A percentile compares a stretch with the other conserved stretches of the same genome.
Conservation (phyloP, 73 alveolate genomes). For the Stentor roeselii region DNA sequence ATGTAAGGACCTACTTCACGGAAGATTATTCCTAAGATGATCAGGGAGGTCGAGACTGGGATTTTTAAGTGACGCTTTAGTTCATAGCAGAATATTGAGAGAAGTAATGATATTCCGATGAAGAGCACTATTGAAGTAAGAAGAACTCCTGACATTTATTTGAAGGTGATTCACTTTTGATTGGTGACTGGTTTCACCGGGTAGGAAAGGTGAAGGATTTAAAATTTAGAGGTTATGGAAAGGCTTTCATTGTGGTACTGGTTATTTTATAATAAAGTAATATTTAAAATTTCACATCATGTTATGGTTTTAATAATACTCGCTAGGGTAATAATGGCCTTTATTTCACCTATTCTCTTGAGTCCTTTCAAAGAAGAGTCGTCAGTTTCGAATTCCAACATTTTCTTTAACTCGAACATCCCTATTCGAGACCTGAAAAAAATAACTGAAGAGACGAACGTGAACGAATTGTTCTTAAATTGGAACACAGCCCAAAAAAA, state of each 20-base stretch:
- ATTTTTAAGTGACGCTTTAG: neutral
- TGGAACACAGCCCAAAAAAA: neutral
- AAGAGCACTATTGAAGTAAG: neutral
- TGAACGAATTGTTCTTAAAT: neutral
- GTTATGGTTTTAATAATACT: no score
- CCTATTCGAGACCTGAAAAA: neutral
- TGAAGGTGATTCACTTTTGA: no score
- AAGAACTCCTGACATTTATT: no score
- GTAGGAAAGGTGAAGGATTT: no score
- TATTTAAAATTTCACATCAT: no score
- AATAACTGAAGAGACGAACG: neutral
- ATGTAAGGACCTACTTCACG: neutral
- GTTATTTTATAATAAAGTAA: no score
- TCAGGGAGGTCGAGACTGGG: constrained; percentile 2
- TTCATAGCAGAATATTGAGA: neutral
- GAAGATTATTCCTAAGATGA: neutral
- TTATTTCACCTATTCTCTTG: no score
- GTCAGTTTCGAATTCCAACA: neutral
- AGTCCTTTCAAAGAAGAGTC: no score
- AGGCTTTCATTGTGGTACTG: no score
- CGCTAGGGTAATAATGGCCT: no score
- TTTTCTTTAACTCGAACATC: constrained; percentile 23
- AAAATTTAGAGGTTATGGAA: no score
- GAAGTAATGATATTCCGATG: neutral
- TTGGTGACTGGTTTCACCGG: no score